Evolutionary conservation across 345 rosid genomes (phyloP).

Genomic region (Eucalyptus rudis): DNA sequence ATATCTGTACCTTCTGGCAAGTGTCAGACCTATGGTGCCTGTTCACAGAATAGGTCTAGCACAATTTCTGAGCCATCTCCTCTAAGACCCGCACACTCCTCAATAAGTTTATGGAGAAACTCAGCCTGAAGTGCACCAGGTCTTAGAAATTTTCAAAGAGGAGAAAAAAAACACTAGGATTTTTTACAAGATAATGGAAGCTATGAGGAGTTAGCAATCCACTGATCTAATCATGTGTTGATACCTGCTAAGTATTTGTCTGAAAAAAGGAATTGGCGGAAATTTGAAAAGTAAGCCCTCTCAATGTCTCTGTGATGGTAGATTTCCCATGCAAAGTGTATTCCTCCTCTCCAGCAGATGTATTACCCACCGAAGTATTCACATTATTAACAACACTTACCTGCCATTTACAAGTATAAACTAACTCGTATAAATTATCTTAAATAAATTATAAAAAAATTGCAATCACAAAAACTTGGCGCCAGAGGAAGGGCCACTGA

Average conservation of each 20-base stretch:
- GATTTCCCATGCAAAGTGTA: conserved; percentile 69
- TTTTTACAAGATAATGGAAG: background rate
- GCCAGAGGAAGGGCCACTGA: background rate
- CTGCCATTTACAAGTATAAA: conserved; percentile 15
- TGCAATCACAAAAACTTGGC: background rate
- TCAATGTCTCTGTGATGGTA: conserved; percentile 56
- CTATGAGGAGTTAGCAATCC: background rate
- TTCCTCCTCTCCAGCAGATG: conserved; percentile 87
- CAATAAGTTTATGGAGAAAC: conserved; percentile 75
- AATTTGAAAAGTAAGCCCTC: conserved; percentile 81
- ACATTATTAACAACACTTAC: conserved; percentile 84
- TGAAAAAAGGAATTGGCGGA: conserved; percentile 98
- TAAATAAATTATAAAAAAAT: background rate
- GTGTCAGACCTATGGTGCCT: conserved; percentile 87
- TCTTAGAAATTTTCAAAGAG: background rate
- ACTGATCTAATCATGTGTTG: background rate
- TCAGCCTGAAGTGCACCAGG: conserved; percentile 53
- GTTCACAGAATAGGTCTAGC: conserved; percentile 92
- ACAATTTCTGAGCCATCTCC: conserved; percentile 91
- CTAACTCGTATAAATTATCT: background rate
- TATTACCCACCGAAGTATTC: conserved; percentile 83
- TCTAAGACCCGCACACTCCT: conserved; percentile 67
- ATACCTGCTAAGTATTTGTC: conserved; percentile 85
- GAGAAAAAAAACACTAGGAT: background rate
- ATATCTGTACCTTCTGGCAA: conserved; percentile 52